Evolutionary conservation across 768 basidiomycete genomes (phyloP).

Genomic region (Dioszegia aurantiaca): DNA sequence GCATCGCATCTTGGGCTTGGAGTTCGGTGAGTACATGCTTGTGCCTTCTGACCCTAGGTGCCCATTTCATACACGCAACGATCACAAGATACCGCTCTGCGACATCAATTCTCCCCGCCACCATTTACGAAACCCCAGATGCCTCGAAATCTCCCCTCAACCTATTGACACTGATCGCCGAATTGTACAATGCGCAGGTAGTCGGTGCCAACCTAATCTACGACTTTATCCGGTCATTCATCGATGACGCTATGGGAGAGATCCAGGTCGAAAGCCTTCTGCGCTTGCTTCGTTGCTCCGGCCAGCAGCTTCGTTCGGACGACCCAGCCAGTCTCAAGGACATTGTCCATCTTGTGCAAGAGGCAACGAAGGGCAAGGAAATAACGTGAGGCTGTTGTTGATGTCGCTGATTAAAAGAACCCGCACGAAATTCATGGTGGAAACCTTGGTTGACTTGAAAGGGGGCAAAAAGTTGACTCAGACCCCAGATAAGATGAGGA

Average conservation of each 20-base stretch:
- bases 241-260: conserved; percentile 65
- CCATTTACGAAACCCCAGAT: conserved; percentile 45
- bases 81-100: conserved; percentile 60
- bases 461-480: conserved; percentile 70
- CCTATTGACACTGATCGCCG: conserved; percentile 78
- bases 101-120: conserved; percentile 17
- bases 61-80: conserved; percentile 73
- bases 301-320: conserved; percentile 82
- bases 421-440: conserved; percentile 90
- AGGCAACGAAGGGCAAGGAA: conserved; percentile 62
- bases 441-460: conserved; percentile 85
- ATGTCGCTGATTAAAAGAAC: conserved; percentile 63
- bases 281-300: conserved; percentile 75
- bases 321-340: conserved; percentile 90
- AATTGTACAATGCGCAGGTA: conserved; percentile 94
- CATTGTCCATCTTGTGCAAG: conserved; percentile 77
- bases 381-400: conserved; percentile 47
- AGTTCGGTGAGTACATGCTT: conserved; percentile 66
- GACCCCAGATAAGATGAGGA: conserved; percentile 73
- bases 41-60: conserved; percentile 58
- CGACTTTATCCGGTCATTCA: conserved; percentile 75
- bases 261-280: conserved; percentile 80
- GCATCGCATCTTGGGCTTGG: conserved; percentile 75
- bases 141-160: conserved; percentile 86
- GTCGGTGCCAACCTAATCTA: conserved; percentile 84